Conservation (phyloP, 2,329 filamentous ascomycete species). For the Achaetomium macrosporum region DNA sequence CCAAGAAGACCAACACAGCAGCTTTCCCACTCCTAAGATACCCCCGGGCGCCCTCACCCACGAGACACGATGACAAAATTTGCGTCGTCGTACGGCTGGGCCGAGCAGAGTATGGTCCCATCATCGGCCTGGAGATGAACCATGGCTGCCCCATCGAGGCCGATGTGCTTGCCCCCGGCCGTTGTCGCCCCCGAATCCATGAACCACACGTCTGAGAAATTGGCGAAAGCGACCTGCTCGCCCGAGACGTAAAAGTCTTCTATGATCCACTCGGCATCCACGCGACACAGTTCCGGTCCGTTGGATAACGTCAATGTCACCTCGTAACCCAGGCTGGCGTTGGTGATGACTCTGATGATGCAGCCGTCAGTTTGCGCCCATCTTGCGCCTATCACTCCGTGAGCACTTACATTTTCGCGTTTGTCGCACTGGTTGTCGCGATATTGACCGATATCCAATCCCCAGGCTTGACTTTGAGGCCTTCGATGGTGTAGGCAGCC, state of each 20-base stretch:
- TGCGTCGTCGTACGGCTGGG: slow-evolving; percentile 20
- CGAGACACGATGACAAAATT: slow-evolving; percentile 20
- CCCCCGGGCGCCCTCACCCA: not conserved
- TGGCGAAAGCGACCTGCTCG: slow-evolving; percentile 25
- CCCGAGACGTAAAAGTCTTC: slow-evolving; percentile 26
- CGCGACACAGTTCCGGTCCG: slow-evolving; percentile 25
- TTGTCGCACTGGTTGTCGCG: slow-evolving; percentile 17
- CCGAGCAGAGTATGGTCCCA: slow-evolving; percentile 17
- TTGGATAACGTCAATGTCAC: slow-evolving; percentile 22
- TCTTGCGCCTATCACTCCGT: not conserved
- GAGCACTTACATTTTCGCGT: slow-evolving; percentile 21
- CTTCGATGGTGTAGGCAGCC: slow-evolving; percentile 26
- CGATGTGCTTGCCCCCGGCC: slow-evolving; percentile 26
- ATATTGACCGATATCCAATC: slow-evolving; percentile 28
- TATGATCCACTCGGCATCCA: slow-evolving; percentile 30
- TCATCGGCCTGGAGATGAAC: slow-evolving; percentile 18
- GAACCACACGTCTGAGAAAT: slow-evolving; percentile 29
- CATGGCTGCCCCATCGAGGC: slow-evolving; percentile 25
- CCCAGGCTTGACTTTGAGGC: slow-evolving; percentile 26
- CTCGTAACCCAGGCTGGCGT: slow-evolving; percentile 16
- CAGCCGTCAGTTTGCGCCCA: not conserved
- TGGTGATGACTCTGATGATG: slow-evolving; percentile 19
- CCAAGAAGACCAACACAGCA: not conserved
- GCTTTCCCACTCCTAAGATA: not conserved
- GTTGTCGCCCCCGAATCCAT: slow-evolving; percentile 23